Conservation (phyloP, 176 grass and related monocot genomes). For the Areca catechu region DNA sequence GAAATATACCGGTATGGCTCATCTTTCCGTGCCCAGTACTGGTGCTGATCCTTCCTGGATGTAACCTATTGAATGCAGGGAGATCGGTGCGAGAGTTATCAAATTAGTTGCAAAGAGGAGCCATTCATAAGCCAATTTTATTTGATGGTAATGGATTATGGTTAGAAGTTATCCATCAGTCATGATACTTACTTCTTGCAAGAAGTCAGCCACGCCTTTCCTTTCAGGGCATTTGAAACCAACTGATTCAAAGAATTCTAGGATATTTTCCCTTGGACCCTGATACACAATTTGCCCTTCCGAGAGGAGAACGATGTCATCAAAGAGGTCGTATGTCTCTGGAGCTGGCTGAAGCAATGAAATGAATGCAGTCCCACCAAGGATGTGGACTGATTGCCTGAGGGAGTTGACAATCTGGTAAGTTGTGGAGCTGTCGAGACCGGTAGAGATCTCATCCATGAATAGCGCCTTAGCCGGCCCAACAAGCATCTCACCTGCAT, state of each 20-base stretch:
- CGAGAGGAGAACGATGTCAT: constrained; percentile 80
- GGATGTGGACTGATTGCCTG: constrained; percentile 50
- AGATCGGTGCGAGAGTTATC: too few relatives aligned
- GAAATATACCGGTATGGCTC: constrained; percentile 51
- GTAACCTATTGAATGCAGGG: constrained; percentile 37
- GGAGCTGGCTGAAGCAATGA: constrained; percentile 74
- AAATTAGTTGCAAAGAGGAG: too few relatives aligned
- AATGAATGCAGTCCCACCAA: constrained; percentile 55
- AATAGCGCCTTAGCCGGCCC: constrained; percentile 64
- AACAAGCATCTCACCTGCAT: constrained; percentile 77
- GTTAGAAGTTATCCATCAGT: too few relatives aligned
- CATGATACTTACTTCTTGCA: constrained; percentile 50
- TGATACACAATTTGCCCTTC: constrained; percentile 66
- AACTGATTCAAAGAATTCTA: constrained; percentile 62
- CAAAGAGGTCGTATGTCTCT: constrained; percentile 78
- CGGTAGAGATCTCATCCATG: constrained; percentile 93
- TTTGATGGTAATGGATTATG: too few relatives aligned
- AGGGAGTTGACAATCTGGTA: constrained; percentile 71
- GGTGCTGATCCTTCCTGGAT: constrained; percentile 71
- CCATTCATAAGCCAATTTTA: not conserved
- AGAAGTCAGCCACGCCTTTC: constrained; percentile 73
- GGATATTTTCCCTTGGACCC: constrained; percentile 64
- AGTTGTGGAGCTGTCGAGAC: constrained; percentile 82
- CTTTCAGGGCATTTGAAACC: constrained; percentile 69
- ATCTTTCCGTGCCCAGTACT: constrained; percentile 55